These are phyloP conservation scores for Cocos nucifera DNA, from an alignment of 176 grass and related monocot genomes.

Conservation along the genomic window DNA sequence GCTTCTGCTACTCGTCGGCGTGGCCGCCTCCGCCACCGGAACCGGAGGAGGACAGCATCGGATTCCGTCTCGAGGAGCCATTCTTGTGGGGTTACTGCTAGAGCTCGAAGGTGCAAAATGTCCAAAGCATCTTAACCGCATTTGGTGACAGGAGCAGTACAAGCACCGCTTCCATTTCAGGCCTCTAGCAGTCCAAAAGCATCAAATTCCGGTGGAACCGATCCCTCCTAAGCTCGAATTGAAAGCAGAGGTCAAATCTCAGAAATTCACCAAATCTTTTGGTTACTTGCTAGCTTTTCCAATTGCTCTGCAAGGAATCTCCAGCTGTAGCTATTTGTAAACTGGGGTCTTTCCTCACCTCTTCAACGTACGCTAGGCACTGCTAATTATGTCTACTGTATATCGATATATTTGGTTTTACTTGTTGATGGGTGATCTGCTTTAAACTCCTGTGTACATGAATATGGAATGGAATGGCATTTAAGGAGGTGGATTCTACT, in stretches of 20 bases:
- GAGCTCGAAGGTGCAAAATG: too few relatives aligned
- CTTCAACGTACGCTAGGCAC: too few relatives aligned
- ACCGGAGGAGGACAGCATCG: slow-evolving; percentile 2
- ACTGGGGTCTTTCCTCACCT: too few relatives aligned
- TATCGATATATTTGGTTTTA: background rate
- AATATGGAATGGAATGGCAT: background rate
- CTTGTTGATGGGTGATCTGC: background rate
- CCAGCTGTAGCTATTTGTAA: too few relatives aligned
- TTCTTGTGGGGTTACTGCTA: slow-evolving; percentile 21
- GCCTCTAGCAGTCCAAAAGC: too few relatives aligned
- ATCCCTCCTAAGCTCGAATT: too few relatives aligned
- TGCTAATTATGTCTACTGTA: background rate
- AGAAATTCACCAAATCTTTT: too few relatives aligned
- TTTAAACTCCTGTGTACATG: background rate
- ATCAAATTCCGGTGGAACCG: too few relatives aligned
- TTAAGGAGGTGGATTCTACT: background rate
- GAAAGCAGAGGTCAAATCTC: too few relatives aligned
- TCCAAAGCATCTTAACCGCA: background rate
- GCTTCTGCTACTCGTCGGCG: background rate
- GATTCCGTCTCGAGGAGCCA: slow-evolving; percentile 17
- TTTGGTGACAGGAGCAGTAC: background rate
- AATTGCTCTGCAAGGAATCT: too few relatives aligned
- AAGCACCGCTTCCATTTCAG: background rate
- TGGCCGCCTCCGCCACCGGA: background rate
- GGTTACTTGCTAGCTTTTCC: too few relatives aligned